Conservation (phyloP, 495 filamentous ascomycete species). For the Annulohypoxylon maeteangense region DNA sequence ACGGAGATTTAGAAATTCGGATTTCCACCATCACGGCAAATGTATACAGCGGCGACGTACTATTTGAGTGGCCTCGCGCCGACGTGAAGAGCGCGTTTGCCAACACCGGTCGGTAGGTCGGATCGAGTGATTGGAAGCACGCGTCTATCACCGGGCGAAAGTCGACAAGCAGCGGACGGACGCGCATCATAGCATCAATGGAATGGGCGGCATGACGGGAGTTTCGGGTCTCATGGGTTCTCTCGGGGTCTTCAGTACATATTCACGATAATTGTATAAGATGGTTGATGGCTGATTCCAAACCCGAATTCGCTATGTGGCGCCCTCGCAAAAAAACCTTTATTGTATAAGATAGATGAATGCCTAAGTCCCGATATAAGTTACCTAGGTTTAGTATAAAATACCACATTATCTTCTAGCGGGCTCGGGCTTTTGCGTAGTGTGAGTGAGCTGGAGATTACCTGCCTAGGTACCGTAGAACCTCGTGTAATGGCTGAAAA, state of each 20-base stretch:
- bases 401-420: neutral
- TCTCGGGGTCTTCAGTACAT: slow-evolving; percentile 32
- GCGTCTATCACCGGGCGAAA: slow-evolving; percentile 32
- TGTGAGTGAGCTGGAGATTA: too few relatives aligned
- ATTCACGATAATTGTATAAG: slow-evolving; percentile 44
- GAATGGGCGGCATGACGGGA: slow-evolving; percentile 41
- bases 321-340: neutral
- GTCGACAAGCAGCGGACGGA: slow-evolving; percentile 33
- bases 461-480: too few relatives aligned
- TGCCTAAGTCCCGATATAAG: neutral
- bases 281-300: slow-evolving; percentile 12
- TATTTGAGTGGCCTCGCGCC: slow-evolving; percentile 64
- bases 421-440: neutral
- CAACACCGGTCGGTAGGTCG: slow-evolving; percentile 53
- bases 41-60: slow-evolving; percentile 65
- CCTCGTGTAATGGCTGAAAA: too few relatives aligned
- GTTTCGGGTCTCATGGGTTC: slow-evolving; percentile 9
- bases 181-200: slow-evolving; percentile 24
- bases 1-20: slow-evolving; percentile 76
- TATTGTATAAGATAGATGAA: slow-evolving; percentile 23
- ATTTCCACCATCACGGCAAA: slow-evolving; percentile 70
- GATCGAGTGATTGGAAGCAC: slow-evolving; percentile 45
- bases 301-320: neutral
- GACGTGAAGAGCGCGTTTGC: slow-evolving; percentile 65
- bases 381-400: slow-evolving; percentile 11